These are phyloP conservation scores for Tuber borchii DNA, from an alignment of 495 filamentous ascomycete genomes.

Conservation along the genomic window DNA sequence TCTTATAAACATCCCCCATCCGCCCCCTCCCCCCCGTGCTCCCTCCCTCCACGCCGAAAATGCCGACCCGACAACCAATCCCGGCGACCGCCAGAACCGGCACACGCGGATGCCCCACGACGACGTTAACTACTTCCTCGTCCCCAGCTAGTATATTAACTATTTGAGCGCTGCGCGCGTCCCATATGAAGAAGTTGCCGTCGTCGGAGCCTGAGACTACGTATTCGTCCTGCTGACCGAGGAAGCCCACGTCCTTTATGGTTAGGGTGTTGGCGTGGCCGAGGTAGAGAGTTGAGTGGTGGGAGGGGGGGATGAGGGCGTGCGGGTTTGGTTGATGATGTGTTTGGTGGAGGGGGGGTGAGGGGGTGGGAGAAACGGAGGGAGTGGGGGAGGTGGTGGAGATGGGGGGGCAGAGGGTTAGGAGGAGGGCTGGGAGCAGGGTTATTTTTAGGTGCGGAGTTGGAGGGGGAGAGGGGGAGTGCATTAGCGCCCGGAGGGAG, in stretches of 20 bases:
- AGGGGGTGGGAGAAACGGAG: background rate
- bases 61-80: slow-evolving; percentile 70
- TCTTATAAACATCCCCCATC: background rate
- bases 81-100: slow-evolving; percentile 64
- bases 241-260: slow-evolving; percentile 70
- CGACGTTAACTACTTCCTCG: slow-evolving; percentile 67
- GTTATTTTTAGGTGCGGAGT: background rate
- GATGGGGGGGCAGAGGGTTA: background rate
- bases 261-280: slow-evolving; percentile 56
- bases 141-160: slow-evolving; percentile 67
- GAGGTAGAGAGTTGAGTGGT: background rate
- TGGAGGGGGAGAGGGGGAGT: background rate
- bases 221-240: slow-evolving; percentile 66
- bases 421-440: background rate
- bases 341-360: background rate
- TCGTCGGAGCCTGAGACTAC: slow-evolving; percentile 66
- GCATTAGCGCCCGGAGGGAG: background rate
- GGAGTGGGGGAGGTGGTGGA: background rate
- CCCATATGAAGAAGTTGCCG: slow-evolving; percentile 67
- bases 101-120: slow-evolving; percentile 65
- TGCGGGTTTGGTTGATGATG: background rate
- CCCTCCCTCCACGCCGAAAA: slow-evolving; percentile 48
- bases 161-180: slow-evolving; percentile 56
- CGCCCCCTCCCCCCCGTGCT: background rate
- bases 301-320: background rate